A percentile compares a stretch with the other conserved stretches of the same genome.
Evolutionary conservation across 2,329 filamentous ascomycete species (phyloP).

Genomic region (Thielaviopsis musarum): DNA sequence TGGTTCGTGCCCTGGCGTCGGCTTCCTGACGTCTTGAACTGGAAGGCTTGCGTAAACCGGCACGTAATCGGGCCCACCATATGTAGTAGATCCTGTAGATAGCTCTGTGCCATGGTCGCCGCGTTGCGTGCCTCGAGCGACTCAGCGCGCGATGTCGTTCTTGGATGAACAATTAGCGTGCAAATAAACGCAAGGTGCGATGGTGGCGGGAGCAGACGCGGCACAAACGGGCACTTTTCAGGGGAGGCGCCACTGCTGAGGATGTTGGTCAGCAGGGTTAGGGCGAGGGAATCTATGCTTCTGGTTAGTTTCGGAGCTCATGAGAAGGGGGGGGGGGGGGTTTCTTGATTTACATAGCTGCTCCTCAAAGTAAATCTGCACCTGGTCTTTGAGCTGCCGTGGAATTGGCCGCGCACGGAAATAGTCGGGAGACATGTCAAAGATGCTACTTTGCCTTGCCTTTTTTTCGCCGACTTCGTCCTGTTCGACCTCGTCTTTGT

Average conservation of each 20-base stretch:
- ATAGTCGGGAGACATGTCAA: neutral
- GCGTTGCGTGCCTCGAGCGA: constrained; percentile 44
- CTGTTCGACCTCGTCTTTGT: neutral
- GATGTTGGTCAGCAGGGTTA: constrained; percentile 48
- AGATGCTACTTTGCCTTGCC: neutral
- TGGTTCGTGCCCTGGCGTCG: constrained; percentile 14
- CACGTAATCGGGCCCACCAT: constrained; percentile 53
- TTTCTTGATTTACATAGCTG: constrained; percentile 15
- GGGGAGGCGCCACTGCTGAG: constrained; percentile 34
- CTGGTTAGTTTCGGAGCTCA: neutral
- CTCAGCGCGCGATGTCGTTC: constrained; percentile 55
- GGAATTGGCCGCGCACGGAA: constrained; percentile 1
- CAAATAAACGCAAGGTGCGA: constrained; percentile 61
- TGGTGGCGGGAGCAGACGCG: constrained; percentile 44
- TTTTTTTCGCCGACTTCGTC: neutral
- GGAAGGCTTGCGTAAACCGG: constrained; percentile 55
- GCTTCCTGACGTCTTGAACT: constrained; percentile 31
- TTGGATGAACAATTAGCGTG: constrained; percentile 69
- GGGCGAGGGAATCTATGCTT: constrained; percentile 33
- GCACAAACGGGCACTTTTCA: constrained; percentile 11
- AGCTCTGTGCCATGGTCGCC: constrained; percentile 48
- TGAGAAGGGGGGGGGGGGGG: neutral
- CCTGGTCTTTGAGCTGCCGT: constrained; percentile 7
- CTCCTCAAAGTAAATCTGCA: constrained; percentile 12
- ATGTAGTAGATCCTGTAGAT: constrained; percentile 50